A percentile compares a stretch with the other conserved stretches of the same genome.
Evolutionary conservation across 1,139 yeast species (phyloP).

Genomic region (Nakaseomyces bracarensis): DNA sequence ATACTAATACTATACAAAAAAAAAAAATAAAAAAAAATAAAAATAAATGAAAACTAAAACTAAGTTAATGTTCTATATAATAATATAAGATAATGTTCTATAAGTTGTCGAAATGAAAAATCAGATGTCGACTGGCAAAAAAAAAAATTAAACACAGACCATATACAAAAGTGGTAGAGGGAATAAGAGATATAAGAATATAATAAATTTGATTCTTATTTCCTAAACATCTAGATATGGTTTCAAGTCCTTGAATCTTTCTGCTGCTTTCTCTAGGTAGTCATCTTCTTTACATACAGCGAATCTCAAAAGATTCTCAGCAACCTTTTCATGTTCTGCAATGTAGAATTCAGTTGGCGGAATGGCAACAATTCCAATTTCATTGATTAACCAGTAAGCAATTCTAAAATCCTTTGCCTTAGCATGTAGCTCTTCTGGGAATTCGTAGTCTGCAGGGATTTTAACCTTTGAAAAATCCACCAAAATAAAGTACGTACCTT

Average conservation of each 20-base stretch:
- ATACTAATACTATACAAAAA: too few relatives aligned
- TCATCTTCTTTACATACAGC: conserved; percentile 93
- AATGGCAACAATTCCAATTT: conserved; percentile 88
- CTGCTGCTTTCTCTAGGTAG: conserved; percentile 72
- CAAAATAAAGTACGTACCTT: conserved; percentile 86
- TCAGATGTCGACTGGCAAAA: too few relatives aligned
- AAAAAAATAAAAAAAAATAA: too few relatives aligned
- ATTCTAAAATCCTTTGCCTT: conserved; percentile 79
- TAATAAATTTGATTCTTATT: too few relatives aligned
- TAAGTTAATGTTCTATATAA: too few relatives aligned
- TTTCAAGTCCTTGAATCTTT: conserved; percentile 60
- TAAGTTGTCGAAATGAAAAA: too few relatives aligned
- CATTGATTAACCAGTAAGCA: conserved; percentile 88
- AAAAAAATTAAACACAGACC: too few relatives aligned
- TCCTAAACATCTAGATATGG: conserved; percentile 35
- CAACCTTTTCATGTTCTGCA: conserved; percentile 59
- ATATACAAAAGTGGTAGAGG: too few relatives aligned
- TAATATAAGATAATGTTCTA: too few relatives aligned
- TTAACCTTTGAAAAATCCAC: conserved; percentile 79
- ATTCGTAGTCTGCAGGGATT: conserved; percentile 61
- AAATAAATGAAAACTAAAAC: too few relatives aligned
- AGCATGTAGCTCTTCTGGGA: conserved; percentile 57
- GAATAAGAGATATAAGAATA: too few relatives aligned
- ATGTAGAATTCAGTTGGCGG: conserved; percentile 92
- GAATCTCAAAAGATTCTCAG: conserved; percentile 80